A percentile compares a stretch with the other conserved stretches of the same genome.
These are phyloP conservation scores for Solioccasus polychromus DNA, from an alignment of 768 basidiomycete species.

Conservation along the genomic window DNA sequence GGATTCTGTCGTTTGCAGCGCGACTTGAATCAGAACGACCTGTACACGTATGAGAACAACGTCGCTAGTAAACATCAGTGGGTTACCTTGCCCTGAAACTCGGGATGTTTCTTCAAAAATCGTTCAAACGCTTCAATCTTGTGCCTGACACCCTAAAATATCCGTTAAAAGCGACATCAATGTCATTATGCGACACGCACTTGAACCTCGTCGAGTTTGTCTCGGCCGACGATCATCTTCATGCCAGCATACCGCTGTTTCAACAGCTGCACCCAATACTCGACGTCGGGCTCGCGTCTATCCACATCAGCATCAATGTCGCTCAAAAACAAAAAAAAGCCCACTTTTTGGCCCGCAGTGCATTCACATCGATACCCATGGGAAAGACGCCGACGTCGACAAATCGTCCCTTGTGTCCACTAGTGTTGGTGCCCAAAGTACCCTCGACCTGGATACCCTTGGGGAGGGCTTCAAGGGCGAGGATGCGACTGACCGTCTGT, in stretches of 20 bases:
- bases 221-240: conserved; percentile 84
- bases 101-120: conserved; percentile 77
- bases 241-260: conserved; percentile 80
- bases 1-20: conserved; percentile 75
- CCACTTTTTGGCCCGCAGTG: conserved; percentile 64
- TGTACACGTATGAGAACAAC: conserved; percentile 19
- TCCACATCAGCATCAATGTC: not conserved
- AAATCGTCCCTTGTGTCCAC: conserved; percentile 55
- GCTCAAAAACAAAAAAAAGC: conserved; percentile 20
- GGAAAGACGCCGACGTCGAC: conserved; percentile 88
- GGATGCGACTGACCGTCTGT: conserved; percentile 78
- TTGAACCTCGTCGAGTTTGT: conserved; percentile 87
- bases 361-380: conserved; percentile 81
- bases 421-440: conserved; percentile 3
- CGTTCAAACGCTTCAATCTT: conserved; percentile 82
- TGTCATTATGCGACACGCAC: too few relatives aligned
- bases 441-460: conserved; percentile 71
- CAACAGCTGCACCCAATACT: conserved; percentile 79
- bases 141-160: conserved; percentile 78
- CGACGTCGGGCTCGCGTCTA: conserved; percentile 73
- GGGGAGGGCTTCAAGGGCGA: conserved; percentile 77
- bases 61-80: not conserved
- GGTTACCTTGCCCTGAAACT: conserved; percentile 69
- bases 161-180: too few relatives aligned
- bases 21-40: conserved; percentile 85